These are phyloP conservation scores for Bolboschoenus planiculmis DNA, from an alignment of 176 grass and related monocot genomes.

Conservation along the genomic window DNA sequence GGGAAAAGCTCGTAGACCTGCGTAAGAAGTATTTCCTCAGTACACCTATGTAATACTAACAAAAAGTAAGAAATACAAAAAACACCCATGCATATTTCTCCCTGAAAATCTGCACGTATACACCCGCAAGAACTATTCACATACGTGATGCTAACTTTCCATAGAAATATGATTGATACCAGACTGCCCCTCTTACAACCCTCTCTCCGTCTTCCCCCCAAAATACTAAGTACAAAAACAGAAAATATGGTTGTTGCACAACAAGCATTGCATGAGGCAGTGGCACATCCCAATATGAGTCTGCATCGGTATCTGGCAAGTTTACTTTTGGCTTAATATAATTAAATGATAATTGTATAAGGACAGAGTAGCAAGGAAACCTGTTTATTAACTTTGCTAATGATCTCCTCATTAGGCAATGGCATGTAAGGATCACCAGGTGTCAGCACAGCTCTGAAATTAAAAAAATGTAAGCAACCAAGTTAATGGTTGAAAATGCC, in stretches of 20 bases:
- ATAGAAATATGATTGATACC: not conserved
- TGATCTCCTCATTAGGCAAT: constrained; percentile 80
- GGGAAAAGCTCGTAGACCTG: constrained; percentile 89
- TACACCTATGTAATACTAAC: constrained; percentile 5
- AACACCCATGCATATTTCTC: not conserved
- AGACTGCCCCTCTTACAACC: not conserved
- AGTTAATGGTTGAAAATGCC: not conserved
- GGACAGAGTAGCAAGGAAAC: constrained; percentile 25
- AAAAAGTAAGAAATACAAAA: not conserved
- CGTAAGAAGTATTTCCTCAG: constrained; percentile 2
- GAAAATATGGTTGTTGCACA: not conserved
- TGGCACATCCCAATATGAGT: not conserved
- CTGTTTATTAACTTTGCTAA: constrained; percentile 81
- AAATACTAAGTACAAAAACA: not conserved
- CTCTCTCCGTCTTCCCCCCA: not conserved
- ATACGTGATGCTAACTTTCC: not conserved
- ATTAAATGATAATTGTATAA: not conserved
- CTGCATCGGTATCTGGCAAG: not conserved
- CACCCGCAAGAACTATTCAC: not conserved
- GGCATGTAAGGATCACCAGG: constrained; percentile 99
- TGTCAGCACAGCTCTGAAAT: constrained; percentile 85
- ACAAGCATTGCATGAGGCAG: not conserved
- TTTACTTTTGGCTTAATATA: not conserved
- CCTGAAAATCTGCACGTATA: not conserved
- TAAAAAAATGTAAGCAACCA: not conserved